Conservation (phyloP, 2,329 filamentous ascomycete genomes). For the Botrytis squamosa region DNA sequence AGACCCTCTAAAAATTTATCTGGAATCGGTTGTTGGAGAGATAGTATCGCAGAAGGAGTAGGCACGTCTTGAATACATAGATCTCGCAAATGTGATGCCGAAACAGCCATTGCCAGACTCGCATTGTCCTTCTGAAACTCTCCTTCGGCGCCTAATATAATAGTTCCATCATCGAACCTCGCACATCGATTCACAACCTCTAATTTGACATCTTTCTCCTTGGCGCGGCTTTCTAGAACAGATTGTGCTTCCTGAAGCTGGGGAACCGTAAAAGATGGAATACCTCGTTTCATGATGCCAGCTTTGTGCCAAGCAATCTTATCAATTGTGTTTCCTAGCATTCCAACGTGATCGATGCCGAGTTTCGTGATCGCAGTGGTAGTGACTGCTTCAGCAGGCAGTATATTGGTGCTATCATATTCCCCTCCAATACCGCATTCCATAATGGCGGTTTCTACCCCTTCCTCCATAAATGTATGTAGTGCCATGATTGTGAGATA, state of each 20-base stretch:
- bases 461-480: slow-evolving; percentile 75
- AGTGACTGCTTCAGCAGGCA: slow-evolving; percentile 54
- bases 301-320: slow-evolving; percentile 92
- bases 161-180: slow-evolving; percentile 45
- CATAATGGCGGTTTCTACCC: slow-evolving; percentile 75
- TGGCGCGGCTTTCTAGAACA: slow-evolving; percentile 59
- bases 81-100: slow-evolving; percentile 50
- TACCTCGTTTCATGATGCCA: slow-evolving; percentile 74
- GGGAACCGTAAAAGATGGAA: slow-evolving; percentile 60
- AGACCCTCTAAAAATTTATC: slow-evolving; percentile 68
- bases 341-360: slow-evolving; percentile 79
- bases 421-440: slow-evolving; percentile 95
- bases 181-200: slow-evolving; percentile 33
- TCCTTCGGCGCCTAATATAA: slow-evolving; percentile 51
- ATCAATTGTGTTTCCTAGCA: slow-evolving; percentile 76
- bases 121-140: slow-evolving; percentile 59
- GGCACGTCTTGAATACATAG: slow-evolving; percentile 35
- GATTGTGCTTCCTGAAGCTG: slow-evolving; percentile 56
- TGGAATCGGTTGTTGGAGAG: slow-evolving; percentile 46
- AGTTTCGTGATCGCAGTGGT: slow-evolving; percentile 76
- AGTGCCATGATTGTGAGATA: slow-evolving; percentile 87
- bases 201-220: slow-evolving; percentile 38
- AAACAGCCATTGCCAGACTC: slow-evolving; percentile 55
- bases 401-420: slow-evolving; percentile 87
- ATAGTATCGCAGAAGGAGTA: background rate